Conservation (phyloP, 345 rosid genomes). For the Aegle marmelos region DNA sequence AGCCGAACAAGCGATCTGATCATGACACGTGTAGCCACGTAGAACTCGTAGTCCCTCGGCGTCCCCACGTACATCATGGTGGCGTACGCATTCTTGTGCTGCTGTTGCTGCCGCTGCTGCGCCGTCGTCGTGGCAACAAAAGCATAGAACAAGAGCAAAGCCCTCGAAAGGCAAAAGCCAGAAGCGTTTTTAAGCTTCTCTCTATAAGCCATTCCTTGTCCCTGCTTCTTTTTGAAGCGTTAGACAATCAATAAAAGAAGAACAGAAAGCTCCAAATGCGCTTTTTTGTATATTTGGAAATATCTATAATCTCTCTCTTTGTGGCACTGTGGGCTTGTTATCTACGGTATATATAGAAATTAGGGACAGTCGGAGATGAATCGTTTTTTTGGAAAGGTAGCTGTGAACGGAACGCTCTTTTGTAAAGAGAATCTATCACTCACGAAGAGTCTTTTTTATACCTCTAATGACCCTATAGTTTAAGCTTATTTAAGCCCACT, state of each 20-base stretch:
- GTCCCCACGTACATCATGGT: conserved; percentile 99
- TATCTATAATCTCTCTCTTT: background rate
- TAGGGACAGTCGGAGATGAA: background rate
- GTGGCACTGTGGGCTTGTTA: background rate
- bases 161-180: background rate
- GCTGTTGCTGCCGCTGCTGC: conserved; percentile 22
- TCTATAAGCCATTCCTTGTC: background rate
- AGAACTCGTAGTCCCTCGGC: conserved; percentile 96
- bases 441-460: background rate
- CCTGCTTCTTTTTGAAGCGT: background rate
- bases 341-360: background rate
- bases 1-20: conserved; percentile 67
- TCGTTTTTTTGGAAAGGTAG: background rate
- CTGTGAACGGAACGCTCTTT: background rate
- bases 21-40: conserved; percentile 87
- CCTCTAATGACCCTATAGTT: background rate
- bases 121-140: background rate
- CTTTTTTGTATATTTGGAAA: background rate
- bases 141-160: background rate
- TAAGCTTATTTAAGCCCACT: background rate
- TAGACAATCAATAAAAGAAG: background rate
- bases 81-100: conserved; percentile 80
- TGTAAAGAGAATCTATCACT: too few species aligned
- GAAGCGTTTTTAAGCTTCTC: background rate
- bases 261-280: background rate